These are phyloP conservation scores for Tephrocybe sp. DNA, from an alignment of 768 basidiomycete species.

Conservation along the genomic window DNA sequence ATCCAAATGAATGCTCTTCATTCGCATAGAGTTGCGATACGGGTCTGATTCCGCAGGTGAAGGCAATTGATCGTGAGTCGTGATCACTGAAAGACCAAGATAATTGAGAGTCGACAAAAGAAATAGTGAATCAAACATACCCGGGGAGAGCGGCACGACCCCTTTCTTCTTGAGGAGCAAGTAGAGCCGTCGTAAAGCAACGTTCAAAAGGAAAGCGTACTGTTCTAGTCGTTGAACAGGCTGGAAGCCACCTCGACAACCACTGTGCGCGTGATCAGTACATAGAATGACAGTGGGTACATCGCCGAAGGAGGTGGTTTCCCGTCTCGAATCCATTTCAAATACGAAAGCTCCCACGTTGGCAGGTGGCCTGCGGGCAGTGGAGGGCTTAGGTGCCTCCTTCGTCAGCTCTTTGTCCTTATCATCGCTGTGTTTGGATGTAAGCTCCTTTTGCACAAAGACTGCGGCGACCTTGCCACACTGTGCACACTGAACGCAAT, in stretches of 20 bases:
- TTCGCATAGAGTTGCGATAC: slow-evolving; percentile 88
- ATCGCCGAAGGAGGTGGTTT: slow-evolving; percentile 68
- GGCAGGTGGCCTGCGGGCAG: slow-evolving; percentile 74
- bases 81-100: slow-evolving; percentile 21
- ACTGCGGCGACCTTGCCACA: slow-evolving; percentile 81
- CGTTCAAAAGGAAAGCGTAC: slow-evolving; percentile 95
- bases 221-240: slow-evolving; percentile 94
- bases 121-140: slow-evolving; percentile 37
- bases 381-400: slow-evolving; percentile 57
- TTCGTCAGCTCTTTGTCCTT: slow-evolving; percentile 38
- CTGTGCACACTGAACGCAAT: slow-evolving; percentile 81
- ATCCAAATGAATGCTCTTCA: slow-evolving; percentile 93
- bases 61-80: slow-evolving; percentile 27
- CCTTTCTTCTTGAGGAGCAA: slow-evolving; percentile 85
- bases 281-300: slow-evolving; percentile 78
- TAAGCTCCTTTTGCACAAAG: slow-evolving; percentile 54
- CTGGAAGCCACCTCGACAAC: slow-evolving; percentile 78
- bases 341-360: slow-evolving; percentile 80
- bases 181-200: slow-evolving; percentile 90
- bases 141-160: slow-evolving; percentile 80
- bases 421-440: slow-evolving; percentile 54
- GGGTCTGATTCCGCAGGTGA: slow-evolving; percentile 62
- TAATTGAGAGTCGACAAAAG: slow-evolving; percentile 7
- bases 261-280: slow-evolving; percentile 68
- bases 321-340: slow-evolving; percentile 68